Evolutionary conservation across 2,329 filamentous ascomycete genomes (phyloP).

Genomic region (Paracoccidioides brasiliensis): DNA sequence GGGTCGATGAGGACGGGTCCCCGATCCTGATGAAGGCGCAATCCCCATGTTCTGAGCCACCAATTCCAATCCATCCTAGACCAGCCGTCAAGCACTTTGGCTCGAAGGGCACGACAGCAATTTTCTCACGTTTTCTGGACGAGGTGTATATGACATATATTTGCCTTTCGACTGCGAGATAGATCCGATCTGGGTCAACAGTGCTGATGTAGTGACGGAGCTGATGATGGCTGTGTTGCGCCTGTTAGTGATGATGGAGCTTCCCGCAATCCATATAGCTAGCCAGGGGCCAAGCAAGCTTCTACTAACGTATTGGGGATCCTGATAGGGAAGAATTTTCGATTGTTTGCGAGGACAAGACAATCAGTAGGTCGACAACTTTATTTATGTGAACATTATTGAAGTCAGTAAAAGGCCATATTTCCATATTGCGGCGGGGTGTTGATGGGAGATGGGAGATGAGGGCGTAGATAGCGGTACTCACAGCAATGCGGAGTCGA

Average conservation of each 20-base stretch:
- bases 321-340: conserved; percentile 54
- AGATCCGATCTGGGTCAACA: conserved; percentile 62
- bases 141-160: conserved; percentile 59
- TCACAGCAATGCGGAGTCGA: conserved; percentile 28
- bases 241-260: background rate
- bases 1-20: conserved; percentile 16
- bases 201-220: conserved; percentile 81
- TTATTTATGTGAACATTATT: conserved; percentile 9
- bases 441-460: background rate
- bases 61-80: conserved; percentile 80
- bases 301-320: conserved; percentile 50
- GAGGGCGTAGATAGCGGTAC: conserved; percentile 8
- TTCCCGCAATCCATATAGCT: background rate
- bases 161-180: conserved; percentile 69
- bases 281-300: background rate
- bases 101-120: conserved; percentile 56
- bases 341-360: conserved; percentile 47
- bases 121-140: conserved; percentile 57
- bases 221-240: conserved; percentile 29
- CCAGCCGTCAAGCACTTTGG: conserved; percentile 79
- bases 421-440: conserved; percentile 3
- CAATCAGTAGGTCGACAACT: conserved; percentile 55
- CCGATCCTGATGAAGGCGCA: conserved; percentile 64
- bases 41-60: conserved; percentile 69
- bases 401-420: conserved; percentile 6